Evolutionary conservation across 306 rosid genomes (phyloP), one percentile per base, ranked within the genome.

Genomic region (Dryas drummondii): DNA sequence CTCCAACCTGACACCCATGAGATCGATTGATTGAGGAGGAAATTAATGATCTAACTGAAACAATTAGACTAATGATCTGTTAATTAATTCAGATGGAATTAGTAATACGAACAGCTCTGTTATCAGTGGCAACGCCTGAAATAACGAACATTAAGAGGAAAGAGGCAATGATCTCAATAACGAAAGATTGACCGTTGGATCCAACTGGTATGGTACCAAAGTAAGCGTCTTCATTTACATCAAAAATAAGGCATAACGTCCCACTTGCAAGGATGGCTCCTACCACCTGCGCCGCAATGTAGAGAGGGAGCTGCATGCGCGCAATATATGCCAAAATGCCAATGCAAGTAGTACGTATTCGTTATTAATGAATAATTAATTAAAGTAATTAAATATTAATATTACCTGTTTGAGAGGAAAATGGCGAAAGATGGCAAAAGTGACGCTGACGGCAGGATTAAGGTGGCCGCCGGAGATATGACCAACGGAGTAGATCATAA

Each of bases 381-480:
- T 10, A 1, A 9, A 62, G 11, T 10, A 19, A 3, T 15, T 40
- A 15, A 9, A 4, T 3, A 62, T 40, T 13, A 14, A n/a, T 7
- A 5, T 16, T 2, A 64, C 93, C 87, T 83, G 76, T 76, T 66
- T 85, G 1, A 67, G 13, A 14, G 93, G 93, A 27, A 87, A 88
- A 0, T 47, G 82, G 4, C 89, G 78, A 27, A 84, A 83, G 47
- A 88, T 48, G 12, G 96, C 85, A 6, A 87, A 85, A 66, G 91
- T 59, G 42, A 85, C 4, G 1, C 90, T 91, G 42, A 91, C 91
- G 0, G 90, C 90, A 0, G 93, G 93, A 68, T 88, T 88, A 51
- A 91, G 85, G 80, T 91, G 96, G 13, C 79, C 93, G 52, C 91
- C 90, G 44, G 96, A 91, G 48, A 88, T 87, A 13, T 91, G 96